Percentiles rank a stretch among this genome's conserved stretches.
Conservation (phyloP, 2,329 filamentous ascomycete species). For the Apiospora arundinis region DNA sequence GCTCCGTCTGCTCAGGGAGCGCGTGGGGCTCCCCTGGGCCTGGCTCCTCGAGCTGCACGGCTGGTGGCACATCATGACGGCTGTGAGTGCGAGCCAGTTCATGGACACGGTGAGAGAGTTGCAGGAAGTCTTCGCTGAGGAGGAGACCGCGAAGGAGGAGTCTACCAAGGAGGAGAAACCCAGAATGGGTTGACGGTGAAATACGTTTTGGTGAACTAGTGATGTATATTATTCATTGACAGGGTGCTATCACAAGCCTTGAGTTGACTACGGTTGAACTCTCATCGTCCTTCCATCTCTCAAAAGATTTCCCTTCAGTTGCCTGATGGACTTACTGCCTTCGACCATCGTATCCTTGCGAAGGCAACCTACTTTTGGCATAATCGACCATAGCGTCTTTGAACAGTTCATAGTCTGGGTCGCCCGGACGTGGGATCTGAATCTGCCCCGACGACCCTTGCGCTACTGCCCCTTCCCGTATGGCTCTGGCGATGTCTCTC, state of each 20-base stretch:
- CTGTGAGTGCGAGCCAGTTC: conserved; percentile 54
- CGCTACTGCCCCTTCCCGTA: background rate
- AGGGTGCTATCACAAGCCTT: background rate
- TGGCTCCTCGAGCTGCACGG: conserved; percentile 65
- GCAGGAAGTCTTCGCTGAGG: conserved; percentile 23
- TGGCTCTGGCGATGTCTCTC: background rate
- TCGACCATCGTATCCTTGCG: background rate
- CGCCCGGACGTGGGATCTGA: background rate
- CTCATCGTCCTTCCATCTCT: background rate
- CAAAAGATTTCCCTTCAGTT: too few relatives aligned
- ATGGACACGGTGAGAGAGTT: conserved; percentile 45
- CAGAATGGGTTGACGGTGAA: background rate
- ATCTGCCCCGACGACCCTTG: background rate
- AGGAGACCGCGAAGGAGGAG: conserved; percentile 3
- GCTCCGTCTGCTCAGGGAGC: conserved; percentile 51
- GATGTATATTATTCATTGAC: background rate
- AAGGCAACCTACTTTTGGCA: background rate
- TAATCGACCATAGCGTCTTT: background rate
- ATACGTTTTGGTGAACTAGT: background rate
- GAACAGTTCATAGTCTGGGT: background rate
- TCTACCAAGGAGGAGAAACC: background rate
- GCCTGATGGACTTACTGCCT: background rate
- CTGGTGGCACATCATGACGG: conserved; percentile 70
- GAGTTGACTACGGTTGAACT: background rate
- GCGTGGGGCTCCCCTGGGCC: conserved; percentile 59